These are phyloP conservation scores for Leishmania mexicana DNA, from an alignment of 208 protist genomes.

Conservation along the genomic window DNA sequence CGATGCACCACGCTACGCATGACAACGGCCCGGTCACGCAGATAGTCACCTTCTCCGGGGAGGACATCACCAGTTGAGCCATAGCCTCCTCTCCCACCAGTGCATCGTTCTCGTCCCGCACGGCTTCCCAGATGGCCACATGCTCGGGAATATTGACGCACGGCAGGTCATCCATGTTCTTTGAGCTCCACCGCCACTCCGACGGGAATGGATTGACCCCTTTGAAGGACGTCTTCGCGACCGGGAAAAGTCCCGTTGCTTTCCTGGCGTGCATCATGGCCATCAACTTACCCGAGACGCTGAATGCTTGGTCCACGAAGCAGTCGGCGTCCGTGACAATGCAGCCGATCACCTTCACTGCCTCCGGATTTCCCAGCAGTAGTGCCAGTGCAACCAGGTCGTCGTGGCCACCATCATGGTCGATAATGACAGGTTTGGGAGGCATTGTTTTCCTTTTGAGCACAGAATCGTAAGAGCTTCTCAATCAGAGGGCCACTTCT, in stretches of 20 bases:
- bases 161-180: slow-evolving; percentile 88
- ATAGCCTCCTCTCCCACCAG: slow-evolving; percentile 80
- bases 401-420: slow-evolving; percentile 89
- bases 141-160: slow-evolving; percentile 73
- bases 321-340: slow-evolving; percentile 87
- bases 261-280: slow-evolving; percentile 59
- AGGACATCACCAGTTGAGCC: slow-evolving; percentile 78
- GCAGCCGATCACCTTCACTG: slow-evolving; percentile 80
- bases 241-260: slow-evolving; percentile 57
- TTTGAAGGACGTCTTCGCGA: slow-evolving; percentile 69
- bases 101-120: slow-evolving; percentile 45
- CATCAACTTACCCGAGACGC: slow-evolving; percentile 82
- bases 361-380: slow-evolving; percentile 69
- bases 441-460: not conserved
- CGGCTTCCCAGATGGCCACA: slow-evolving; percentile 48
- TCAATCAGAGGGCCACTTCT: not conserved
- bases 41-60: slow-evolving; percentile 75
- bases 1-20: slow-evolving; percentile 84
- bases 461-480: not conserved
- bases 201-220: slow-evolving; percentile 86
- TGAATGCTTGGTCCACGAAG: slow-evolving; percentile 76
- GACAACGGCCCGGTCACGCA: slow-evolving; percentile 90
- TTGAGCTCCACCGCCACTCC: slow-evolving; percentile 79
- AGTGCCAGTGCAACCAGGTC: slow-evolving; percentile 83
- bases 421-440: slow-evolving; percentile 75